phyloP scores from a whole-genome alignment of 495 filamentous ascomycete genomes.

The Aspergillus incahuasiensis region DNA sequence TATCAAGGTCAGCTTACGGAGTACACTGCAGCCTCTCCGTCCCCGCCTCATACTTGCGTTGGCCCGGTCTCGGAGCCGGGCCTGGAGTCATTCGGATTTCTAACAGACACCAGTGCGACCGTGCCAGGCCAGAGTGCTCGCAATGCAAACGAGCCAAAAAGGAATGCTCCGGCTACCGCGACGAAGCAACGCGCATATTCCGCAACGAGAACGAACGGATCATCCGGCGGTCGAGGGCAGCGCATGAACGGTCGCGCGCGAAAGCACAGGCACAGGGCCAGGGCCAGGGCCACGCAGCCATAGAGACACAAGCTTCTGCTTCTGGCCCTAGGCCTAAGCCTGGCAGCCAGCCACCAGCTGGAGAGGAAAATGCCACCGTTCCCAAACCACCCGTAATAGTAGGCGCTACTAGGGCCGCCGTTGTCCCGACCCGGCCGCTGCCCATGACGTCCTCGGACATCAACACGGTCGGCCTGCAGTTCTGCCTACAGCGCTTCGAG shows the following conservation, averaged over 20 bases:
- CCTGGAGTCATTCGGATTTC: not conserved
- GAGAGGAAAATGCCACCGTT: not conserved
- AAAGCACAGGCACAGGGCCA: too few species aligned
- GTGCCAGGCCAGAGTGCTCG: slow-evolving; percentile 1
- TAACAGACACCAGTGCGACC: not conserved
- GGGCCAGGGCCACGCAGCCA: too few species aligned
- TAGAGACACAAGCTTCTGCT: not conserved
- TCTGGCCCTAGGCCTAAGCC: too few species aligned
- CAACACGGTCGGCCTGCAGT: not conserved
- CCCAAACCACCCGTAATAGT: too few species aligned
- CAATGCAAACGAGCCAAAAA: slow-evolving; percentile 7
- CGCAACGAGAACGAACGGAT: slow-evolving; percentile 10
- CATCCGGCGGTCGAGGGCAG: slow-evolving; percentile 4
- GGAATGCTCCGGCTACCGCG: slow-evolving; percentile 5
- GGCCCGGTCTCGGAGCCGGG: not conserved
- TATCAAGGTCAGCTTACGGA: slow-evolving; percentile 8
- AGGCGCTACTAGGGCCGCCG: too few species aligned
- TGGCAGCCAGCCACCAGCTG: not conserved
- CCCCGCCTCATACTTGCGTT: not conserved
- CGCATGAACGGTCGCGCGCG: not conserved
- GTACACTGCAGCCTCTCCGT: too few species aligned
- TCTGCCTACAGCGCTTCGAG: not conserved
- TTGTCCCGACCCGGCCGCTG: not conserved
- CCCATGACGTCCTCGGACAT: not conserved
- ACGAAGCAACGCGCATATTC: slow-evolving; percentile 4